Conservation (phyloP, 176 grass and related monocot species). For the Musa beccarii region DNA sequence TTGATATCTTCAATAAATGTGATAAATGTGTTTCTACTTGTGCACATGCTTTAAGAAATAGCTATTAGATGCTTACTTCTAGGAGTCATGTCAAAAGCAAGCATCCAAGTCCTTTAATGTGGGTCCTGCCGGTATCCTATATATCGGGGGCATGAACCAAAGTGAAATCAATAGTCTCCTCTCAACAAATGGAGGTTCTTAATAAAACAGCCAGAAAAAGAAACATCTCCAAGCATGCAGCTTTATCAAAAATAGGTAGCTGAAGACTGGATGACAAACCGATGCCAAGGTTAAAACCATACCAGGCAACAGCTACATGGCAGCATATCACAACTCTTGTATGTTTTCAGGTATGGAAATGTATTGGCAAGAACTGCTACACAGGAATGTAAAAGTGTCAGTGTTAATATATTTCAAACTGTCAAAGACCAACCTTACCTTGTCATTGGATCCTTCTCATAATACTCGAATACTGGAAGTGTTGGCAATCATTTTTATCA, state of each 20-base stretch:
- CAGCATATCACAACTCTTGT: slow-evolving; percentile 63
- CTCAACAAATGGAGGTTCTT: background rate
- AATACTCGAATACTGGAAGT: slow-evolving; percentile 49
- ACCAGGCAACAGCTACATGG: slow-evolving; percentile 79
- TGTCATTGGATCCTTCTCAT: slow-evolving; percentile 66
- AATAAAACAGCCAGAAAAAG: slow-evolving; percentile 1
- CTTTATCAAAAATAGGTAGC: background rate
- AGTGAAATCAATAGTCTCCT: slow-evolving; percentile 12
- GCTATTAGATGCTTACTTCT: slow-evolving; percentile 20
- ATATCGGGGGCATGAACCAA: slow-evolving; percentile 38
- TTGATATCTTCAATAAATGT: background rate
- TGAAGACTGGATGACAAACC: background rate
- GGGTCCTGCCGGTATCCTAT: slow-evolving; percentile 70
- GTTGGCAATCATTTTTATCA: slow-evolving; percentile 25
- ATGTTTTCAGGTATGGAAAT: slow-evolving; percentile 49
- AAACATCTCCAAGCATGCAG: background rate
- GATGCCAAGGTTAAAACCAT: slow-evolving; percentile 4
- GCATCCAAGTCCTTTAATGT: slow-evolving; percentile 69
- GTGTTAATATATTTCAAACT: background rate
- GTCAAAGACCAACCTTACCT: slow-evolving; percentile 27
- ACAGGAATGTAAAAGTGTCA: slow-evolving; percentile 11
- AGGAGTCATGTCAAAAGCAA: slow-evolving; percentile 59
- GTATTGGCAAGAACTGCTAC: slow-evolving; percentile 52
- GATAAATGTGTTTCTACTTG: background rate
- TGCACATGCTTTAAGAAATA: background rate